Conservation (phyloP, 345 rosid species). For the Ceriops decandra region DNA sequence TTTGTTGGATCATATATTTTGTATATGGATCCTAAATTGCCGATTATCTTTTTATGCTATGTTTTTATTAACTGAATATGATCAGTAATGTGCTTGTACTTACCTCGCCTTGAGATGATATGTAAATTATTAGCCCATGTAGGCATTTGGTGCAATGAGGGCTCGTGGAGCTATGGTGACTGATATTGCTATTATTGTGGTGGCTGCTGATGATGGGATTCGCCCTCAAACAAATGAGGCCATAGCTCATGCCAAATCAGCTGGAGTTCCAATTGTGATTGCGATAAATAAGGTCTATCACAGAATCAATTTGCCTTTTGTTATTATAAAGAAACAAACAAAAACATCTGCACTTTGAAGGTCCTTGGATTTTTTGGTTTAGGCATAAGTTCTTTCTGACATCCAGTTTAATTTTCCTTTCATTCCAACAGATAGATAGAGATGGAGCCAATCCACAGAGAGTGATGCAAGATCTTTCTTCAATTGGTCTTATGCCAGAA, state of each 20-base stretch:
- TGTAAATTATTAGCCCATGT: conserved; percentile 32
- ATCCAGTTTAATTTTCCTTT: conserved; percentile 17
- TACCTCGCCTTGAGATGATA: conserved; percentile 25
- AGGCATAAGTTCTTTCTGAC: conserved; percentile 12
- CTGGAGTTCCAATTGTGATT: conserved; percentile 89
- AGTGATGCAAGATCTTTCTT: conserved; percentile 99
- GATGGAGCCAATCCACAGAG: conserved; percentile 93
- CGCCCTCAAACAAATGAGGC: conserved; percentile 99
- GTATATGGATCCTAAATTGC: conserved; percentile 1
- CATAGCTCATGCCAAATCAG: conserved; percentile 96
- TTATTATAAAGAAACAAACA: conserved; percentile 2
- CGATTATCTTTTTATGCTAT: conserved; percentile 1
- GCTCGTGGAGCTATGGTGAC: conserved; percentile 99
- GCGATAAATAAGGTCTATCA: conserved; percentile 79
- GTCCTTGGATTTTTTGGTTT: conserved; percentile 17
- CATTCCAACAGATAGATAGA: conserved; percentile 71
- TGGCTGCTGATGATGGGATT: conserved; percentile 98
- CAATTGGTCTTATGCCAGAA: conserved; percentile 96
- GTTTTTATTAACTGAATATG: conserved; percentile 8
- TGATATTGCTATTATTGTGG: conserved; percentile 90
- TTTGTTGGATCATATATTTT: background rate
- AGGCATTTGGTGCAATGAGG: conserved; percentile 99
- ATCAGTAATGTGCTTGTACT: conserved; percentile 10
- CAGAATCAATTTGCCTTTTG: conserved; percentile 9
- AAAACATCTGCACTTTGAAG: no score